Percentiles rank a stretch among this genome's conserved stretches.
phyloP scores from a whole-genome alignment of 768 basidiomycete genomes.

The Lentinula guzmanii region DNA sequence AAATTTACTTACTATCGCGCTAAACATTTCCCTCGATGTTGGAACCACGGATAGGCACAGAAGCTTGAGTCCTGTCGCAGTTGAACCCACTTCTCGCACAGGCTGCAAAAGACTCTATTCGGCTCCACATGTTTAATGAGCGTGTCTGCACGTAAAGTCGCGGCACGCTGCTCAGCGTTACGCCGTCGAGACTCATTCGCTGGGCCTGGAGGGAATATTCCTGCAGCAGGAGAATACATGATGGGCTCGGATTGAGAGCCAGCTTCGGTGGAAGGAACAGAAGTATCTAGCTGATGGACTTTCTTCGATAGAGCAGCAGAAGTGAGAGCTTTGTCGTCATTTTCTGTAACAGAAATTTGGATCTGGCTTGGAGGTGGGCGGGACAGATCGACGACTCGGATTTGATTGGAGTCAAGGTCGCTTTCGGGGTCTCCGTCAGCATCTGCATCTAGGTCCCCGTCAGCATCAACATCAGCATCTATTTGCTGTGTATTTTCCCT shows the following conservation, averaged over 20 bases:
- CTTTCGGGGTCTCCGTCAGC: neutral
- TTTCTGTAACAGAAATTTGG: neutral
- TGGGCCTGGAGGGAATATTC: constrained; percentile 15
- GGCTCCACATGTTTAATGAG: constrained; percentile 69
- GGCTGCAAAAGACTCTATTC: constrained; percentile 64
- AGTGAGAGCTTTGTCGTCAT: neutral
- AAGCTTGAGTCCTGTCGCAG: constrained; percentile 72
- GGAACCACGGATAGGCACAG: constrained; percentile 79
- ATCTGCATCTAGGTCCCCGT: constrained; percentile 1
- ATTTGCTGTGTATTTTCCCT: neutral
- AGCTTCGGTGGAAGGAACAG: neutral
- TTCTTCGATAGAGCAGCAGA: neutral
- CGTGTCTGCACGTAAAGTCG: constrained; percentile 58
- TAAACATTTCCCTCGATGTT: constrained; percentile 72
- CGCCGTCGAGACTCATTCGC: constrained; percentile 63
- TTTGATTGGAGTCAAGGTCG: neutral
- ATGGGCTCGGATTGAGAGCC: neutral
- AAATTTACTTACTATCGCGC: constrained; percentile 52
- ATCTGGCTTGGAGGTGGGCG: neutral
- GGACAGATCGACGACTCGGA: neutral
- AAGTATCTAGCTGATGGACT: neutral
- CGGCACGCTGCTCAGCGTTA: constrained; percentile 76
- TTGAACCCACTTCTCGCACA: constrained; percentile 83
- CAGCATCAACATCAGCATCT: neutral
- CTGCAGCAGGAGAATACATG: constrained; percentile 31